phyloP scores from a whole-genome alignment of 208 protist species.

The Porcisia hertigi region DNA sequence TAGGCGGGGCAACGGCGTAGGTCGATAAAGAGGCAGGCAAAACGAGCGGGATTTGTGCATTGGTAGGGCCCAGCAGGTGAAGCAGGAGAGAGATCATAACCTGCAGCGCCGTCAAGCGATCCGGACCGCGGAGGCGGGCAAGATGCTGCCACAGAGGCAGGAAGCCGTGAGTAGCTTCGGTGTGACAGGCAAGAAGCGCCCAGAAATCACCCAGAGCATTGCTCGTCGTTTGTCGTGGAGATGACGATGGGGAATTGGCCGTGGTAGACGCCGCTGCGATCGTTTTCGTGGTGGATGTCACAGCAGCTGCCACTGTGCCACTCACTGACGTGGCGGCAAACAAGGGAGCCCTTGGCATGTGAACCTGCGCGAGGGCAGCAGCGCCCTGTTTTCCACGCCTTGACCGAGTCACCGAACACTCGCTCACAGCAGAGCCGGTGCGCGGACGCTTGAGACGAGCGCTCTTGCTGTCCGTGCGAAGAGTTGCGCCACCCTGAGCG shows the following conservation, averaged over 20 bases:
- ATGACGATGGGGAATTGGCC: not conserved
- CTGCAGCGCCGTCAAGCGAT: slow-evolving; percentile 13
- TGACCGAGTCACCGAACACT: not conserved
- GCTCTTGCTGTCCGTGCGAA: slow-evolving; percentile 5
- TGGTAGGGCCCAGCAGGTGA: slow-evolving; percentile 18
- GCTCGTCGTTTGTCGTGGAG: not conserved
- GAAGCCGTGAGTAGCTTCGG: slow-evolving; percentile 17
- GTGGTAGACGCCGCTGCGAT: not conserved
- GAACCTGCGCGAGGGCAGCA: not conserved
- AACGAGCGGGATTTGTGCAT: not conserved
- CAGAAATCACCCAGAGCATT: slow-evolving; percentile 13
- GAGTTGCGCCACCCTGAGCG: slow-evolving; percentile 17
- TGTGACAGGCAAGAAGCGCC: slow-evolving; percentile 17
- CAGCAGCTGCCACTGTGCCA: not conserved
- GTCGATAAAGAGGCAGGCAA: not conserved
- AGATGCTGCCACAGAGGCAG: slow-evolving; percentile 32
- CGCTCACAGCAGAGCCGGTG: not conserved
- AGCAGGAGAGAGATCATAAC: slow-evolving; percentile 18
- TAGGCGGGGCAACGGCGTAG: not conserved
- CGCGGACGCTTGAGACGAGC: slow-evolving; percentile 10
- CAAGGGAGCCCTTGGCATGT: slow-evolving; percentile 17
- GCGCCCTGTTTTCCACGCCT: not conserved
- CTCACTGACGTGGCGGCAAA: not conserved
- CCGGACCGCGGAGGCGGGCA: slow-evolving; percentile 4
- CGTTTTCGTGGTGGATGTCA: not conserved